Percentiles rank a stretch among this genome's conserved stretches.
These are phyloP conservation scores for Prunella vulgaris DNA, from an alignment of 257 asterid genomes.

Conservation along the genomic window DNA sequence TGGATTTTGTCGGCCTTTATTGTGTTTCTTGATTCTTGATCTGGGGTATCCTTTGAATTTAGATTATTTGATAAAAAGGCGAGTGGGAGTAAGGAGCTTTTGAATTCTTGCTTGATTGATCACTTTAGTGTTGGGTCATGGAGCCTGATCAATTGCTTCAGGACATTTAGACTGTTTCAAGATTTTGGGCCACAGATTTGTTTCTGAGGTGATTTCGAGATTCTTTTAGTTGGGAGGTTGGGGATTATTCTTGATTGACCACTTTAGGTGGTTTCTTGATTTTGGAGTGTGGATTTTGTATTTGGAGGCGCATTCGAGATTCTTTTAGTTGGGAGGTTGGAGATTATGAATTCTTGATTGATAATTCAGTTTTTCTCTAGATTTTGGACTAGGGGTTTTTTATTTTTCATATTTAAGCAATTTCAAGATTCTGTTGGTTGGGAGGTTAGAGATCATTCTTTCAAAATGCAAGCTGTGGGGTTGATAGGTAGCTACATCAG, in stretches of 20 bases:
- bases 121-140: too few relatives aligned
- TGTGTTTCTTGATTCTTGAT: slow-evolving; percentile 33
- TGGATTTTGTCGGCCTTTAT: slow-evolving; percentile 18
- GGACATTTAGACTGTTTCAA: background rate
- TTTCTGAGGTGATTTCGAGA: background rate
- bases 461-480: slow-evolving; percentile 87
- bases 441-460: slow-evolving; percentile 18
- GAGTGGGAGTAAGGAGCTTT: background rate
- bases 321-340: slow-evolving; percentile 10
- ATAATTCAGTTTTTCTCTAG: background rate
- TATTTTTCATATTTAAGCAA: slow-evolving; percentile 16
- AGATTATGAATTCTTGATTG: background rate
- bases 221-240: background rate
- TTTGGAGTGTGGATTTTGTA: slow-evolving; percentile 15
- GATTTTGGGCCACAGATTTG: background rate
- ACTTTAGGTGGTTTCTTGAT: background rate
- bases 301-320: slow-evolving; percentile 21
- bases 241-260: background rate
- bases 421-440: slow-evolving; percentile 24
- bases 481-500: slow-evolving; percentile 76
- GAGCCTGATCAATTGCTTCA: too few relatives aligned
- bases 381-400: slow-evolving; percentile 16
- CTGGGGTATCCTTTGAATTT: slow-evolving; percentile 27
- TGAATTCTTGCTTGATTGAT: slow-evolving; percentile 9
- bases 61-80: background rate